Percentiles rank a stretch among this genome's conserved stretches.
These are phyloP conservation scores for Mycena chlorophos DNA, from an alignment of 768 basidiomycete genomes.

Conservation along the genomic window DNA sequence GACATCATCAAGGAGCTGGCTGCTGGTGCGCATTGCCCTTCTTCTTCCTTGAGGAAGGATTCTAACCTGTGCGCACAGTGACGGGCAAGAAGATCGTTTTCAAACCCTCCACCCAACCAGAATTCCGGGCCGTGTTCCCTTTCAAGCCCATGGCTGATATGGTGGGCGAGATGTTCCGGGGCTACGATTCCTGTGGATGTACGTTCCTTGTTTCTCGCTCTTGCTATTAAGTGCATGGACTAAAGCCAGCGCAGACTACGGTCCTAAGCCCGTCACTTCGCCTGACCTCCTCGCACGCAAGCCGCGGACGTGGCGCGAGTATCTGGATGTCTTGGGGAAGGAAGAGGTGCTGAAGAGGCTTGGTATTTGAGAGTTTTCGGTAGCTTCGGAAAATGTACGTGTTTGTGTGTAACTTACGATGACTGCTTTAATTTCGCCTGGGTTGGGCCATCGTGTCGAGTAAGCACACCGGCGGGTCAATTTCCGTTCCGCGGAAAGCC, in stretches of 20 bases:
- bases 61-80: background rate
- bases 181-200: slow-evolving; percentile 9
- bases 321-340: background rate
- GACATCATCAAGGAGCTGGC: background rate
- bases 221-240: background rate
- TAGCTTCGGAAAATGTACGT: no score
- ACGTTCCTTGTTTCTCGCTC: background rate
- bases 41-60: background rate
- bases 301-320: slow-evolving; percentile 1
- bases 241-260: slow-evolving; percentile 5
- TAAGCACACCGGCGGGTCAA: no score
- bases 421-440: no score
- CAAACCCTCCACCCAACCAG: background rate
- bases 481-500: no score
- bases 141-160: background rate
- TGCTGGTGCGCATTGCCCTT: background rate
- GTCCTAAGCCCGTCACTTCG: background rate
- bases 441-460: no score
- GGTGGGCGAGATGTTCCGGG: slow-evolving; percentile 1
- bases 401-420: no score
- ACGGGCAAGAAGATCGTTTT: slow-evolving; percentile 5
- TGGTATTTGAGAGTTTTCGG: no score
- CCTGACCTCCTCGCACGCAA: slow-evolving; percentile 2
- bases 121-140: background rate
- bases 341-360: background rate